Percentiles rank a stretch among this genome's conserved stretches.
These are phyloP conservation scores for Nephelium lappaceum DNA, from an alignment of 345 rosid species.

Conservation along the genomic window DNA sequence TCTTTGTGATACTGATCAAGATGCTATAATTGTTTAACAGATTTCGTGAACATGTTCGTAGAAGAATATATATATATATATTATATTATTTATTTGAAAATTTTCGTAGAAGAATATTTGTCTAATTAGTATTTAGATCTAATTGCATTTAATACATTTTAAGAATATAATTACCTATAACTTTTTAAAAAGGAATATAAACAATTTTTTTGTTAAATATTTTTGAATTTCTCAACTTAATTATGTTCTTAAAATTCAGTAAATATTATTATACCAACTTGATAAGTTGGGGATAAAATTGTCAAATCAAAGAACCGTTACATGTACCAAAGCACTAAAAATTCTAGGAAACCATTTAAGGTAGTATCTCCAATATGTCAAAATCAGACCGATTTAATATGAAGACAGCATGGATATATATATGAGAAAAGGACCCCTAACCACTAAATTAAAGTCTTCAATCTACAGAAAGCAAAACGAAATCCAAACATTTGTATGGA, in stretches of 20 bases:
- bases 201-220: no score
- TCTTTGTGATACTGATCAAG: no score
- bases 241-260: no score
- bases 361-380: conserved; percentile 20
- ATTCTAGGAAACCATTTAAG: conserved; percentile 8
- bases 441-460: no score
- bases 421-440: conserved; percentile 5
- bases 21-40: no score
- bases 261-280: no score
- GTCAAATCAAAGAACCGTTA: not conserved
- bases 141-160: not conserved
- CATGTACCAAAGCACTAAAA: not conserved
- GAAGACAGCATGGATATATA: conserved; percentile 14
- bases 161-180: not conserved
- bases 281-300: not conserved
- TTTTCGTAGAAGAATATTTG: no score
- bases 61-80: no score
- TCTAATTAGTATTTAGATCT: not conserved
- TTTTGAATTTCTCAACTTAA: no score
- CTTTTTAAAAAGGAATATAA: no score
- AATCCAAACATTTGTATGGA: not conserved
- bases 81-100: no score
- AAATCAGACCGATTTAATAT: conserved; percentile 18
- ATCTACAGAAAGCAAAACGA: not conserved
- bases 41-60: no score